Evolutionary conservation across 2,329 filamentous ascomycete genomes (phyloP).

Genomic region (Ascochyta fabae): DNA sequence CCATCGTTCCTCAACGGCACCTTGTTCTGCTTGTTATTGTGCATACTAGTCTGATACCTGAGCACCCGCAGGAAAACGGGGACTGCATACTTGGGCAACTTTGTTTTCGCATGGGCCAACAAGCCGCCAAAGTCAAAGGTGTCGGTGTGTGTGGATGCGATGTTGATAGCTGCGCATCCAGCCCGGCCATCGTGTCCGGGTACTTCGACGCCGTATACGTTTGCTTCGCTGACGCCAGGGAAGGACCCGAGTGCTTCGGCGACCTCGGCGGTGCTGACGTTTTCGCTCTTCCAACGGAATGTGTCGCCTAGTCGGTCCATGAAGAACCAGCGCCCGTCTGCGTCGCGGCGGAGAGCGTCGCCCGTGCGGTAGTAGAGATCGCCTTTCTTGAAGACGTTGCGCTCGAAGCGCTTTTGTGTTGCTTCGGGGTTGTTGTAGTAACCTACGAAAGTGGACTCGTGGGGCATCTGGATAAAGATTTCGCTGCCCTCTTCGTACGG

Average conservation of each 20-base stretch:
- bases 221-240: constrained; percentile 54
- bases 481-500: constrained; percentile 75
- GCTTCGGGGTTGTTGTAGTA: constrained; percentile 74
- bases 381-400: constrained; percentile 56
- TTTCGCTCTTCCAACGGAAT: constrained; percentile 59
- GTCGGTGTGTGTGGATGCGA: constrained; percentile 57
- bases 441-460: constrained; percentile 67
- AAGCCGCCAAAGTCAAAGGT: constrained; percentile 63
- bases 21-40: constrained; percentile 85
- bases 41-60: constrained; percentile 64
- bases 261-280: constrained; percentile 58
- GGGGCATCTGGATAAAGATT: constrained; percentile 69
- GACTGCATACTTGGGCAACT: constrained; percentile 75
- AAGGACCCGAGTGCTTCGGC: constrained; percentile 54
- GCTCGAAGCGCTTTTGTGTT: constrained; percentile 62
- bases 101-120: constrained; percentile 62
- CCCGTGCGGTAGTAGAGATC: constrained; percentile 58
- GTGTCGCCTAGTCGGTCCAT: constrained; percentile 57
- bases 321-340: constrained; percentile 57
- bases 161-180: constrained; percentile 62
- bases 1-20: constrained; percentile 71
- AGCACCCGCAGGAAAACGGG: constrained; percentile 74
- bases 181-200: constrained; percentile 60
- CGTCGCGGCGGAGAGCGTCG: constrained; percentile 54
- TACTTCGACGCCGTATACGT: constrained; percentile 58